These are phyloP conservation scores for Moelleriella libera DNA, from an alignment of 2,329 filamentous ascomycete genomes.

Conservation along the genomic window DNA sequence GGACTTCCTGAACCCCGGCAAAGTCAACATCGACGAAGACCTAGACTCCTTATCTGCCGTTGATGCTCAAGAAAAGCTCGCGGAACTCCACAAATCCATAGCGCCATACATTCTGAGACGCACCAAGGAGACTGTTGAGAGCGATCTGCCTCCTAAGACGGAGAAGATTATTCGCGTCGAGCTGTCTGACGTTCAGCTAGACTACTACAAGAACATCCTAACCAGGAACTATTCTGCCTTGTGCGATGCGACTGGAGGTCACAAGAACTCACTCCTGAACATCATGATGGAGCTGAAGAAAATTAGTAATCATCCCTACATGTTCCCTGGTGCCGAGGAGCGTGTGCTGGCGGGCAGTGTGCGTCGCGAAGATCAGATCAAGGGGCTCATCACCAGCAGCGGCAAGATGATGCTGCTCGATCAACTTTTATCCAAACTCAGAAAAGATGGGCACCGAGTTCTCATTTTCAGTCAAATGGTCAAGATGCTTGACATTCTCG, in stretches of 20 bases:
- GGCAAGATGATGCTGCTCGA: constrained; percentile 99
- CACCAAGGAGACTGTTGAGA: constrained; percentile 95
- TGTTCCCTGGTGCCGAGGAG: constrained; percentile 90
- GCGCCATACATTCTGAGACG: constrained; percentile 89
- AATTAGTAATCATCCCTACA: constrained; percentile 95
- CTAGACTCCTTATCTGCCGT: constrained; percentile 66
- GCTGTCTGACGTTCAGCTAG: constrained; percentile 86
- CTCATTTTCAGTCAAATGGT: constrained; percentile 99
- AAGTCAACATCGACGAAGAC: constrained; percentile 80
- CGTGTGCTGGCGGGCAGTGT: constrained; percentile 69
- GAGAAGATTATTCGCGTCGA: constrained; percentile 99
- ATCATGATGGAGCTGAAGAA: constrained; percentile 99
- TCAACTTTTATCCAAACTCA: constrained; percentile 85
- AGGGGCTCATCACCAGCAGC: constrained; percentile 88
- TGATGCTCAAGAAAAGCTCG: constrained; percentile 75
- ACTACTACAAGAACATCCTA: constrained; percentile 98
- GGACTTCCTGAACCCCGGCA: constrained; percentile 94
- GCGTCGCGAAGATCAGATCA: constrained; percentile 78
- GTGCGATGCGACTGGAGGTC: constrained; percentile 77
- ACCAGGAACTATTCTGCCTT: constrained; percentile 92
- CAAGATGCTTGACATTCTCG: constrained; percentile 91
- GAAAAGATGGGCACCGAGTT: constrained; percentile 85
- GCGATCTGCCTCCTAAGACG: constrained; percentile 88
- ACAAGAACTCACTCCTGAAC: constrained; percentile 90
- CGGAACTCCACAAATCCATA: constrained; percentile 72